Evolutionary conservation across 2,329 filamentous ascomycete species (phyloP), one percentile per base, ranked within the genome.

Genomic region (Pseudogymnoascus sp.): DNA sequence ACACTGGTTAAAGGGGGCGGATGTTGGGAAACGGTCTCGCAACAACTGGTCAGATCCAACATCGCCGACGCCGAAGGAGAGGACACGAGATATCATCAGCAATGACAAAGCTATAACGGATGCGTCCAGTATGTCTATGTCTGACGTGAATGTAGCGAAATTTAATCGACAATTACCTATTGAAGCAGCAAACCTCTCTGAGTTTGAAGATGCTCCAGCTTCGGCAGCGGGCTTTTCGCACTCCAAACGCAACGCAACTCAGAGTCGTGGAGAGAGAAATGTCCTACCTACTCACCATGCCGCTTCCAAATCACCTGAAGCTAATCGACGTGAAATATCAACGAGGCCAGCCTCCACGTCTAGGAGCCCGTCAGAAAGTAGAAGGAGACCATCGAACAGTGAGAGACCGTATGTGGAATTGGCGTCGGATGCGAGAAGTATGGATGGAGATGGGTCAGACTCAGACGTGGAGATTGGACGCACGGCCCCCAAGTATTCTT

Each of bases 1-100:
- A 22, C 38, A 65, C 41, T 72, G 70, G 70, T 62, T 72, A 14
- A 71, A 68, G 58, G 69, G 68, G 12, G 67, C 69, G 4, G 66
- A 69, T 59, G 60, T 67, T 30, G 68, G 66, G 2, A 71, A 71
- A 63, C 64, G 68, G 16, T 63, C 69, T 62, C 64, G 66, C 28
- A 70, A 68, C 67, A 68, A 69, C 38, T 61, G 60, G 11, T 64
- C 66, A 35, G 61, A 63, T 22, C 39, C 63, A 11, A 62, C 66
- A 8, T 67, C 70, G n/a, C 70, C 70, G 12, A 71, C 69, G 11
- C 70, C 70, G 8, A 54, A 54, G 28, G 47, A 54, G 47, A 54
- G 47, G 47, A 34, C 28, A 2, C 28, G 47, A 54, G 47, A 32
- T 54, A 54, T 20, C 9, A 12, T 7, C 9, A 6, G 47, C 47